Evolutionary conservation across 2,329 filamentous ascomycete species (phyloP), one percentile per base, ranked within the genome.

Genomic region (Aureobasidium subglaciale): DNA sequence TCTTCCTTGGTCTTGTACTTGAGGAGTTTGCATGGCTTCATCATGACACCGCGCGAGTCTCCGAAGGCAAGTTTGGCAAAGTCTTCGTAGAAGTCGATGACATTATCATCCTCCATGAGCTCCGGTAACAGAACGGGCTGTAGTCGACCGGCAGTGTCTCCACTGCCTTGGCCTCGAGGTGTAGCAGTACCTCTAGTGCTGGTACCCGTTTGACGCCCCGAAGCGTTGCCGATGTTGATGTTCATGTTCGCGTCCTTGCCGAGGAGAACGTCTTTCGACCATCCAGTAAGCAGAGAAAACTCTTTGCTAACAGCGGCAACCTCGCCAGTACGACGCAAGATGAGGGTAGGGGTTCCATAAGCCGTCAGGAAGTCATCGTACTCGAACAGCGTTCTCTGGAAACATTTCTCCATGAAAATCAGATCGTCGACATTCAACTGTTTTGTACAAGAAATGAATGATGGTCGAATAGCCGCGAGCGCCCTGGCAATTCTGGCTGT

Each of bases 361-460:
- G 90, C 85, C 56, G 88, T 84, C 75, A 96, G 87, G 62, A 95
- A 93, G 61, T 95, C 90, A 67, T 97, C 90, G 65, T 95, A 95
- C 68, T 96, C 90, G 66, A 90, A 90, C 10, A 97, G 77, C 0
- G 90, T 95, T 34, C 93, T 83, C 71, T 99, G 93, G 67, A 97
- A 90, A 65, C 88, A 95, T 72, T 95, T 95, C 70, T 99, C 93
- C 87, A 96, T 96, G 70, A 97, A 96, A 20, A 99, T 85, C 25
- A 97, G 77, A 70, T 99, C 93, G 64, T 93, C 86, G 16, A 85
- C 79, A 61, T 90, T 91, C 59, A 97, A 76, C n/a, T 89, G 90
- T 65, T 88, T 88, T 18, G 89, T 95, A 59, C 90, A 95, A 10
- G 90, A 86, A 60, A 97, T 92, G 67, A 99, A 93, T 0, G 90